Percentiles rank a stretch among this genome's conserved stretches.
phyloP scores from a whole-genome alignment of 2,329 filamentous ascomycete species.

The Didymella lethalis region DNA sequence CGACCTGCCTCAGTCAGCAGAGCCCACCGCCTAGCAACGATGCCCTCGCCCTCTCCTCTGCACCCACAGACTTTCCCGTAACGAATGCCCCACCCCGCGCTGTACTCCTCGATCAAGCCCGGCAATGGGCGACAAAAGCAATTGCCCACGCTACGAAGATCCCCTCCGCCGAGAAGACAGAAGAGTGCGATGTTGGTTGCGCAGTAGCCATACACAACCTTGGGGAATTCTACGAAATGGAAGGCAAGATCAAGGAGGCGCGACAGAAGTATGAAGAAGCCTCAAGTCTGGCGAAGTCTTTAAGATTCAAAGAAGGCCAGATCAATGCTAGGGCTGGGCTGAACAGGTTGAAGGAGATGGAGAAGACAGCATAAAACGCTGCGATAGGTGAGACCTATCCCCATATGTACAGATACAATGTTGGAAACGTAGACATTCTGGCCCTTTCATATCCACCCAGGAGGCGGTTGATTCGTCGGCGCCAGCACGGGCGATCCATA shows the following conservation, averaged over 20 bases:
- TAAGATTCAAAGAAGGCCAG: conserved; percentile 58
- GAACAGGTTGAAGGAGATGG: conserved; percentile 43
- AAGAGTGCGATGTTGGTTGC: conserved; percentile 85
- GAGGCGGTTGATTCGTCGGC: neutral
- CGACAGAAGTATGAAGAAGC: conserved; percentile 74
- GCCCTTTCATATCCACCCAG: conserved; percentile 21
- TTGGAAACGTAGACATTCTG: no score
- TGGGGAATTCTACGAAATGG: conserved; percentile 81
- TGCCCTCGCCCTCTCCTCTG: conserved; percentile 39
- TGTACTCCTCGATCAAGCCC: conserved; percentile 72
- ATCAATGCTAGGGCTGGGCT: conserved; percentile 53
- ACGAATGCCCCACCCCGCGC: conserved; percentile 61
- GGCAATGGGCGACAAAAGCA: conserved; percentile 81
- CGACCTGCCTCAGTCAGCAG: conserved; percentile 76
- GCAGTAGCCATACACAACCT: conserved; percentile 86
- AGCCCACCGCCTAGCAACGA: conserved; percentile 44
- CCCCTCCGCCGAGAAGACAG: conserved; percentile 69
- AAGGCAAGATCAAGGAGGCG: conserved; percentile 71
- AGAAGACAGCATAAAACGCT: conserved; percentile 19
- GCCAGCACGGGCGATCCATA: neutral
- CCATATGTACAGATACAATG: neutral
- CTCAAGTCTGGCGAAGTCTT: conserved; percentile 62
- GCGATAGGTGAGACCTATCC: neutral
- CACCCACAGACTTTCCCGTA: conserved; percentile 47
- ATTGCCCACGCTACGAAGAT: conserved; percentile 72